Percentiles rank a stretch among this genome's conserved stretches.
Conservation (phyloP, 352 stramenopile genomes). For the Globisporangium megalacanthum region DNA sequence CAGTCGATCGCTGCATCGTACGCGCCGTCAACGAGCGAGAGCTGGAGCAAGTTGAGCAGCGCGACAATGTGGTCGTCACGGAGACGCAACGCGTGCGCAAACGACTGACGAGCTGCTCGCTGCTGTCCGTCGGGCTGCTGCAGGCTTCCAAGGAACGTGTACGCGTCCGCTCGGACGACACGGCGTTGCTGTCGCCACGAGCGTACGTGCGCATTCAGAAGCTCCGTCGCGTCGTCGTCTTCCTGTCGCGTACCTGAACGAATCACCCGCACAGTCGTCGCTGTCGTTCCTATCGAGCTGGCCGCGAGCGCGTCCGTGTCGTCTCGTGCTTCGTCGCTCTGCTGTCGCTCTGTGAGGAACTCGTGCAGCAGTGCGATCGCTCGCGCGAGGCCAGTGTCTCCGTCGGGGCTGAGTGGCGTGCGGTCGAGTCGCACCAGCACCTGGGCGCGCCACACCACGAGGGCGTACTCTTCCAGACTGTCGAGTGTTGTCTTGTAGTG, state of each 20-base stretch:
- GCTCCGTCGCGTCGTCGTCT: slow-evolving; percentile 20
- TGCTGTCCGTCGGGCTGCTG: slow-evolving; percentile 32
- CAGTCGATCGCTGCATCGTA: slow-evolving; percentile 35
- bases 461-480: slow-evolving; percentile 45
- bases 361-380: slow-evolving; percentile 26
- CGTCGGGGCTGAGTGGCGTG: neutral
- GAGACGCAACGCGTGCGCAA: slow-evolving; percentile 24
- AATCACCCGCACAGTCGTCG: neutral
- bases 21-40: slow-evolving; percentile 25
- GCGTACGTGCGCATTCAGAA: slow-evolving; percentile 2
- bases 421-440: slow-evolving; percentile 16
- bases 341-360: slow-evolving; percentile 29
- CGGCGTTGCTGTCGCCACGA: slow-evolving; percentile 28
- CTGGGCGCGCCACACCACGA: slow-evolving; percentile 39
- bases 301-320: slow-evolving; percentile 3
- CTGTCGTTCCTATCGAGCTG: neutral
- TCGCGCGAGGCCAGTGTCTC: slow-evolving; percentile 4
- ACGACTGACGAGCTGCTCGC: slow-evolving; percentile 18
- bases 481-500: slow-evolving; percentile 49
- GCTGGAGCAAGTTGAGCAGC: slow-evolving; percentile 42
- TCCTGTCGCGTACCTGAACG: neutral
- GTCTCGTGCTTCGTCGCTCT: slow-evolving; percentile 16
- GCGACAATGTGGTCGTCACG: slow-evolving; percentile 34
- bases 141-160: slow-evolving; percentile 25
- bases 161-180: slow-evolving; percentile 39